Evolutionary conservation across 2,329 filamentous ascomycete genomes (phyloP), one percentile per base, ranked within the genome.

Genomic region (Calonectria pteridis): DNA sequence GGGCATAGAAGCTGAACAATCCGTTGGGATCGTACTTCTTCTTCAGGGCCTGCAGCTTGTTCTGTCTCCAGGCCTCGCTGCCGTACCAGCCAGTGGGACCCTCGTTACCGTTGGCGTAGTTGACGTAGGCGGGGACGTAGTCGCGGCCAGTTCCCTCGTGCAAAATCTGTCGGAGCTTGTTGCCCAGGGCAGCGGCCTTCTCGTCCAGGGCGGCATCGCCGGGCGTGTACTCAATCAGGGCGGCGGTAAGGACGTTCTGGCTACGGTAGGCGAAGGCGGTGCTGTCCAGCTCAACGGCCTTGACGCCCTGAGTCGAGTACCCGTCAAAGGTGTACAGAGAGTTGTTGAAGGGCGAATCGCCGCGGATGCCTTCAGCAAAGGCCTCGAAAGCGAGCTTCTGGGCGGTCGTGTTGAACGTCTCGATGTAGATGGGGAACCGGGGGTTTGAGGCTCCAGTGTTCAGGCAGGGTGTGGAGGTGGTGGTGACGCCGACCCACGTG

Each of bases 281-380:
- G 6, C 63, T 72, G 13, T 68, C 18, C 1, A n/a, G n/a, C 20
- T 68, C 26, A 0, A 64, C 37, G 0, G 63, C 50, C 4, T 71
- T 73, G 0, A 80, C 85, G 2, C 86, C 89, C 26, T 86, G 79
- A 6, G 79, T 81, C 0, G 88, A 85, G 80, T 91, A 91, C 4
- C 87, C 87, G 77, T 92, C 90, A 69, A 91, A 88, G 85, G 91
- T 87, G 81, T 91, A 88, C 50, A 91, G 82, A 3, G 79, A 80
- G 26, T 53, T 69, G 59, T 69, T 75, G 37, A 79, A 79, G 20
- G 73, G 76, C 7, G 78, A 74, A 23, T 50, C 18, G 0, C 69
- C 51, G 0, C 72, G 59, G 3, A 73, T 77, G 7, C 75, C 72
- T 5, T 67, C 23, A 3, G 78, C 46, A 6, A 79, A 80, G 14